Evolutionary conservation across 108 stramenopile genomes (phyloP).

Genomic region (Skeletonema costatum): DNA sequence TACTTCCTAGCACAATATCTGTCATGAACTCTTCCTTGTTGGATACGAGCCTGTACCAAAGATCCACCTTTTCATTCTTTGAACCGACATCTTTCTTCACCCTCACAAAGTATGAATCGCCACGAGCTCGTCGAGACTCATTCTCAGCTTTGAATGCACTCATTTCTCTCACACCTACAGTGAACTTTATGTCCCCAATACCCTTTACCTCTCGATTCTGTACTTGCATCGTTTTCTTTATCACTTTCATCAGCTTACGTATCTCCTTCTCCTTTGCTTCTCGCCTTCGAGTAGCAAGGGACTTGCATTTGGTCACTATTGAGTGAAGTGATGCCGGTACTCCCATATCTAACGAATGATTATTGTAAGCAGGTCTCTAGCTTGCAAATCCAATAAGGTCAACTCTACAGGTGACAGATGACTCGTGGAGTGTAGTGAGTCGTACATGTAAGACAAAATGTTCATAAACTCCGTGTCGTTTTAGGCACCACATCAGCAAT

Average conservation of each 20-base stretch:
- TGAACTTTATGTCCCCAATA: slow-evolving; percentile 31
- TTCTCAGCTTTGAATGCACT: slow-evolving; percentile 18
- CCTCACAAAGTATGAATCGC: slow-evolving; percentile 36
- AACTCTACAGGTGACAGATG: too few relatives aligned
- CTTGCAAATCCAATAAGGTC: too few relatives aligned
- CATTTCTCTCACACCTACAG: slow-evolving; percentile 30
- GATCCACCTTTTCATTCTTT: slow-evolving; percentile 22
- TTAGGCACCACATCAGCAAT: too few relatives aligned
- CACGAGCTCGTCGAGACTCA: slow-evolving; percentile 16
- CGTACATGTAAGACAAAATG: too few relatives aligned
- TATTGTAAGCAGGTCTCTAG: too few relatives aligned
- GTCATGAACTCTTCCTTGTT: slow-evolving; percentile 33
- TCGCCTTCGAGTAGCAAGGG: slow-evolving; percentile 1
- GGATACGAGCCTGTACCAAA: slow-evolving; percentile 31
- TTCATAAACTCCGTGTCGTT: too few relatives aligned
- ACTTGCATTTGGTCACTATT: background rate
- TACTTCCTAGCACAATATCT: slow-evolving; percentile 31
- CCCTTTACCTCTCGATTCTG: slow-evolving; percentile 33
- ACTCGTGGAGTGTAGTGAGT: too few relatives aligned
- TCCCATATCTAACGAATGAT: too few relatives aligned
- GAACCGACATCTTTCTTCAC: slow-evolving; percentile 41
- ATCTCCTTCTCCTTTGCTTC: slow-evolving; percentile 21
- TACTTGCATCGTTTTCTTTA: slow-evolving; percentile 33
- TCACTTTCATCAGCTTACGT: slow-evolving; percentile 14
- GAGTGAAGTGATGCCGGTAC: background rate